phyloP scores from a whole-genome alignment of 371 early-diverging fungal genomes.

The Mortierella sp. region DNA sequence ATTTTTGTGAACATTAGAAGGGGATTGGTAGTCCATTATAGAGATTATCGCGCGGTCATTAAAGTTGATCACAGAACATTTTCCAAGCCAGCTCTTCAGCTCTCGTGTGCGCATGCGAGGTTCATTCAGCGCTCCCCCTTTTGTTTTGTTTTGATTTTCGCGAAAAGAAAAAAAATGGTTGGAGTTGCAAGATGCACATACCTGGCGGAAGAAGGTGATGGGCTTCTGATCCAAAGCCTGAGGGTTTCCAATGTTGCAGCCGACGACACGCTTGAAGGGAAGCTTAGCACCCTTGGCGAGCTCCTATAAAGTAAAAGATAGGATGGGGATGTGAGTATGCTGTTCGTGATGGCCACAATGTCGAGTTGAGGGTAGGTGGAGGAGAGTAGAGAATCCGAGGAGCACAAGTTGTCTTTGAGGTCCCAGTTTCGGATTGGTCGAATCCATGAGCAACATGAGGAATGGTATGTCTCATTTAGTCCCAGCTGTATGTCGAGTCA shows the following conservation, averaged over 20 bases:
- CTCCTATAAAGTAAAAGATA: slow-evolving; percentile 51
- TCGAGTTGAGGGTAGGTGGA: not conserved
- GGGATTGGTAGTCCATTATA: slow-evolving; percentile 7
- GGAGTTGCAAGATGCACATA: slow-evolving; percentile 42
- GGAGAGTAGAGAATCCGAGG: not conserved
- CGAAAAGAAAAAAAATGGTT: not conserved
- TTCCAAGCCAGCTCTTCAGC: slow-evolving; percentile 7
- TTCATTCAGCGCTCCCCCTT: not conserved
- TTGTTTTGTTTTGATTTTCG: slow-evolving; percentile 4
- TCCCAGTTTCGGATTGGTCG: not conserved
- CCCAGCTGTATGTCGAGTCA: not conserved
- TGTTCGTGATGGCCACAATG: not conserved
- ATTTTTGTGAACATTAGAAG: slow-evolving; percentile 19
- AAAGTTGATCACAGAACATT: slow-evolving; percentile 26
- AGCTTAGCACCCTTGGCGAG: slow-evolving; percentile 63
- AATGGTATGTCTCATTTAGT: not conserved
- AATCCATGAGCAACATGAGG: not conserved
- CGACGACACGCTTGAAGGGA: slow-evolving; percentile 84
- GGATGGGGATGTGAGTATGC: not conserved
- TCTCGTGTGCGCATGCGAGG: not conserved
- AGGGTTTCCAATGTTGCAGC: slow-evolving; percentile 99
- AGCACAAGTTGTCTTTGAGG: not conserved
- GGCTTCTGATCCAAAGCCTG: slow-evolving; percentile 96
- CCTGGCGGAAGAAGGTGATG: slow-evolving; percentile 97
- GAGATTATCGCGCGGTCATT: slow-evolving; percentile 47